phyloP scores from a whole-genome alignment of 1,139 yeast species.

The Saccharomyces uvarum region DNA sequence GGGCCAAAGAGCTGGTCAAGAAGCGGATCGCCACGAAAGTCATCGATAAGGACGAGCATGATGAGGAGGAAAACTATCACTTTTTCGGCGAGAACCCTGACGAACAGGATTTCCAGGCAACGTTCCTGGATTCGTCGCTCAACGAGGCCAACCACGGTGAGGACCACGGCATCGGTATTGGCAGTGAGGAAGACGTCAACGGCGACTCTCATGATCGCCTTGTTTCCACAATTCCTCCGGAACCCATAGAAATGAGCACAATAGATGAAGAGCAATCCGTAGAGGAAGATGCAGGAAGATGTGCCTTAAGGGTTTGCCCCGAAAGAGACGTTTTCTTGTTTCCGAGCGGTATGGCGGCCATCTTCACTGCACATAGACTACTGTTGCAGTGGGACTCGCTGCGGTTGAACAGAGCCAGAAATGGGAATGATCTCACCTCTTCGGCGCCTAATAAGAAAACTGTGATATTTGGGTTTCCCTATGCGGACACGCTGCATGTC shows the following conservation, averaged over 20 bases:
- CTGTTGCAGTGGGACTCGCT: conserved; percentile 37
- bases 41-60: conserved; percentile 37
- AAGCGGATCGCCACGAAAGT: conserved; percentile 68
- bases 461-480: conserved; percentile 92
- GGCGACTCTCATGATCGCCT: background rate
- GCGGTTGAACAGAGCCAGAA: conserved; percentile 25
- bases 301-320: conserved; percentile 13
- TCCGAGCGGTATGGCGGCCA: conserved; percentile 90
- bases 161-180: background rate
- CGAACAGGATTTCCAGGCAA: background rate
- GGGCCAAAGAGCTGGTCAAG: conserved; percentile 67
- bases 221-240: background rate
- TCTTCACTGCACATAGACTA: conserved; percentile 73
- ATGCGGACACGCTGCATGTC: conserved; percentile 83
- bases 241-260: conserved; percentile 2
- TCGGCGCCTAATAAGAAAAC: conserved; percentile 46
- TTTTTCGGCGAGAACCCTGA: background rate
- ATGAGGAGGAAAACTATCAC: conserved; percentile 32
- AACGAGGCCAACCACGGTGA: conserved; percentile 1
- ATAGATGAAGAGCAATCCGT: conserved; percentile 14
- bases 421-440: conserved; percentile 13
- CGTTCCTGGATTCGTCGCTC: background rate
- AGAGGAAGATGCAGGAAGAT: background rate
- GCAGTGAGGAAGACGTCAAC: background rate
- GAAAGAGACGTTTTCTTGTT: conserved; percentile 65